phyloP scores from a whole-genome alignment of 1,139 yeast genomes.

The Taiozyma sp. region DNA sequence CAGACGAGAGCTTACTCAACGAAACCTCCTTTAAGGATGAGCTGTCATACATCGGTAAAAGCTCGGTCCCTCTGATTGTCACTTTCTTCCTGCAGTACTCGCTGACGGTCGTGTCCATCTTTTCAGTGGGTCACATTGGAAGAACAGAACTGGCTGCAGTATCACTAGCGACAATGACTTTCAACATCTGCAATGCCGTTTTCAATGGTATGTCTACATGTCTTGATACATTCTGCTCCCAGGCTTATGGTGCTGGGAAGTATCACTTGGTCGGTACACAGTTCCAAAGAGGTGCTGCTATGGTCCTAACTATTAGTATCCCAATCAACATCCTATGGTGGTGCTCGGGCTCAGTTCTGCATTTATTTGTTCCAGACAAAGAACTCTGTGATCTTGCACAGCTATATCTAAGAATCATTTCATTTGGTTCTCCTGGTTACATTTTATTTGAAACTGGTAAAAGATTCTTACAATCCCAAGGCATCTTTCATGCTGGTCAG shows the following conservation, averaged over 20 bases:
- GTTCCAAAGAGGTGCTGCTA: conserved; percentile 39
- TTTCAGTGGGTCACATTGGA: conserved; percentile 79
- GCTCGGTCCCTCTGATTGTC: conserved; percentile 55
- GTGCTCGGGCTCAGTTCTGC: conserved; percentile 29
- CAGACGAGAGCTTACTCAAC: not conserved
- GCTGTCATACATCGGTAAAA: conserved; percentile 23
- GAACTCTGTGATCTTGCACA: conserved; percentile 32
- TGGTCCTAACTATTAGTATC: conserved; percentile 31
- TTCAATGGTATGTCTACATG: conserved; percentile 55
- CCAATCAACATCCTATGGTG: conserved; percentile 39
- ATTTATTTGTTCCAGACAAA: conserved; percentile 29
- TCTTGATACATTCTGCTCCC: conserved; percentile 49
- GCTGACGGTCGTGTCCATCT: conserved; percentile 73
- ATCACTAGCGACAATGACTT: conserved; percentile 45
- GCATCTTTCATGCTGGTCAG: conserved; percentile 38
- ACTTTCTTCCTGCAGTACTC: conserved; percentile 79
- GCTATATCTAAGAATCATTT: conserved; percentile 30
- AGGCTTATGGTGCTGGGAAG: conserved; percentile 42
- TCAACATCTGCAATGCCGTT: conserved; percentile 44
- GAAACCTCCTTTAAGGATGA: conserved; percentile 24
- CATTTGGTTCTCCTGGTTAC: conserved; percentile 35
- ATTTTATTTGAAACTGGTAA: conserved; percentile 40
- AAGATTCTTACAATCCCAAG: conserved; percentile 38
- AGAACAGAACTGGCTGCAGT: conserved; percentile 39
- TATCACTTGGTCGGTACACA: conserved; percentile 35